Percentiles rank a stretch among this genome's conserved stretches.
Evolutionary conservation across 2,329 filamentous ascomycete genomes (phyloP).

Genomic region (Calycina herbarum): DNA sequence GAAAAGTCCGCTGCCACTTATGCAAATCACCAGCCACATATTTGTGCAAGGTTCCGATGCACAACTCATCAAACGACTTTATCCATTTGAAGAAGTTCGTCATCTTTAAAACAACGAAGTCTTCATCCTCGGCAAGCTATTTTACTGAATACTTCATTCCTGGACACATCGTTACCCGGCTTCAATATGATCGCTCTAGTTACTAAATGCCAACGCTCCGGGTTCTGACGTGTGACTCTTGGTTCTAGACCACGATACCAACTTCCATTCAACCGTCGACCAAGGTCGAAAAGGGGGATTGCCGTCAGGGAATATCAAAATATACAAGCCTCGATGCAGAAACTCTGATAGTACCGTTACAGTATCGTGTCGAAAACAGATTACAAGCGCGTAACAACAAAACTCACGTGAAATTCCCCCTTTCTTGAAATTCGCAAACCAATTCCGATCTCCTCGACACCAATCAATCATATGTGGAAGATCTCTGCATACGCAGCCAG

Average conservation of each 20-base stretch:
- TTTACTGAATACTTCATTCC: background rate
- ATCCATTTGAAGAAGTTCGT: background rate
- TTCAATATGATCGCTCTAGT: background rate
- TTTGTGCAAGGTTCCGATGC: background rate
- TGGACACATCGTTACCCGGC: background rate
- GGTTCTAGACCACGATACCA: background rate
- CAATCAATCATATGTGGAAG: background rate
- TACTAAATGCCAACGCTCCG: background rate
- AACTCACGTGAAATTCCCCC: background rate
- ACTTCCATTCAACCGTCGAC: background rate
- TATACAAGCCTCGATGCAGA: background rate
- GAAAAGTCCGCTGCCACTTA: background rate
- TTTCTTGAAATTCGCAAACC: background rate
- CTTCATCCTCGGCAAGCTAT: background rate
- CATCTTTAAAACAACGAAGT: background rate
- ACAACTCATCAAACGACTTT: conserved; percentile 1
- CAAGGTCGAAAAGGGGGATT: background rate
- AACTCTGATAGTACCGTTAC: background rate
- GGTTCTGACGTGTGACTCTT: background rate
- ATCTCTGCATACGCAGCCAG: background rate
- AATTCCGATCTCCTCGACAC: background rate
- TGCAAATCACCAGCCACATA: conserved; percentile 4
- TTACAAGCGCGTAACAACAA: background rate
- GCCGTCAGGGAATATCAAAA: background rate
- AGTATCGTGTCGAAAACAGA: background rate